A percentile compares a stretch with the other conserved stretches of the same genome.
Evolutionary conservation across 2,329 filamentous ascomycete genomes (phyloP).

Genomic region (Graphilbum fragrans): DNA sequence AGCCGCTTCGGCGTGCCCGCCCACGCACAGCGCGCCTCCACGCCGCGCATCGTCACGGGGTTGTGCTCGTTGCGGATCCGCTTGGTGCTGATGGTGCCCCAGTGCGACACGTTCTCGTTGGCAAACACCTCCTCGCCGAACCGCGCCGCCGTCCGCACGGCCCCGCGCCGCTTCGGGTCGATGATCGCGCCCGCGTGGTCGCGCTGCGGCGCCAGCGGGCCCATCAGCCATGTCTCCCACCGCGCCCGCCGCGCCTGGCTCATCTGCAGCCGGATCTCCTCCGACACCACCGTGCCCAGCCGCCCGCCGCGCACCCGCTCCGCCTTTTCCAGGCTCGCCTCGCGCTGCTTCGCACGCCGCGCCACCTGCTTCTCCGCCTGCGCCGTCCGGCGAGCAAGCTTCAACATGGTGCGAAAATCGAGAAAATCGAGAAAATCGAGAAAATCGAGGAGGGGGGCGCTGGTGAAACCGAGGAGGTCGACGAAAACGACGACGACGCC

Average conservation of each 20-base stretch:
- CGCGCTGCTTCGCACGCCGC: slow-evolving; percentile 24
- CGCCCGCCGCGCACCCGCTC: background rate
- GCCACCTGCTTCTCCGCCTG: slow-evolving; percentile 54
- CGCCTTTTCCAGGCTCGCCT: background rate
- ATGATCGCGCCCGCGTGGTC: slow-evolving; percentile 27
- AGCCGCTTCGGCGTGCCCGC: slow-evolving; percentile 43
- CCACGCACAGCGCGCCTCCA: slow-evolving; percentile 37
- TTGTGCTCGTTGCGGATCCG: slow-evolving; percentile 6
- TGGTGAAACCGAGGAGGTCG: slow-evolving; percentile 3
- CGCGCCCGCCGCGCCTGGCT: slow-evolving; percentile 34
- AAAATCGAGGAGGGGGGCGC: background rate
- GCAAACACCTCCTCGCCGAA: slow-evolving; percentile 10
- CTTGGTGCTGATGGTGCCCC: slow-evolving; percentile 10
- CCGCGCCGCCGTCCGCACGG: slow-evolving; percentile 1
- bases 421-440: slow-evolving; percentile 7
- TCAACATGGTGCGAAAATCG: slow-evolving; percentile 53
- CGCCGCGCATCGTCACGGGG: slow-evolving; percentile 15
- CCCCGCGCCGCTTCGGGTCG: slow-evolving; percentile 9
- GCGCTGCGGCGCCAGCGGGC: slow-evolving; percentile 64
- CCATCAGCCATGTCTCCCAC: slow-evolving; percentile 67
- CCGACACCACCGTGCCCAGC: slow-evolving; percentile 20
- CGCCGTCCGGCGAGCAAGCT: slow-evolving; percentile 52
- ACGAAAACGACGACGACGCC: no score
- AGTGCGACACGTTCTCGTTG: slow-evolving; percentile 7
- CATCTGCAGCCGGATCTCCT: slow-evolving; percentile 16